Evolutionary conservation across 139 green algal species (phyloP).

Genomic region (Pseudopediastrum boryanum): DNA sequence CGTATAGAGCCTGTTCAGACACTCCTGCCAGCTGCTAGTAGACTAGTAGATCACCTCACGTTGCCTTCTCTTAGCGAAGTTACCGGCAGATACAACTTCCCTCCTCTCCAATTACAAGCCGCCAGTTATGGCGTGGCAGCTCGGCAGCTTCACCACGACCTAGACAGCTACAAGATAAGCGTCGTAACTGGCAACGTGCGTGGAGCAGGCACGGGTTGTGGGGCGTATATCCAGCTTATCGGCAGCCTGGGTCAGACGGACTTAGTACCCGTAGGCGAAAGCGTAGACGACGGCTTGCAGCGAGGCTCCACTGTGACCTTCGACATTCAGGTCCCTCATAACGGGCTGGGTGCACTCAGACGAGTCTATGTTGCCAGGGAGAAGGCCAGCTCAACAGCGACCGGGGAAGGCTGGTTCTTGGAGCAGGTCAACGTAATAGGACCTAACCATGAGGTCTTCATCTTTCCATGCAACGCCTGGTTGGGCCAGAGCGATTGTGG

Average conservation of each 20-base stretch:
- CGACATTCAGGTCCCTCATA: slow-evolving; percentile 45
- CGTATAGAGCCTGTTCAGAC: no score
- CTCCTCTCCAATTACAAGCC: not conserved
- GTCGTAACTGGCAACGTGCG: slow-evolving; percentile 84
- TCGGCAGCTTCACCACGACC: slow-evolving; percentile 20
- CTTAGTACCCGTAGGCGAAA: slow-evolving; percentile 48
- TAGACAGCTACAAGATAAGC: slow-evolving; percentile 23
- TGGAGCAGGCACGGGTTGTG: slow-evolving; percentile 71
- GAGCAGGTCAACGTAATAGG: slow-evolving; percentile 60
- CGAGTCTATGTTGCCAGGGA: slow-evolving; percentile 60
- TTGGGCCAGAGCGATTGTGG: slow-evolving; percentile 79
- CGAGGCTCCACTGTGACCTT: slow-evolving; percentile 60
- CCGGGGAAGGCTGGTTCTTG: slow-evolving; percentile 74
- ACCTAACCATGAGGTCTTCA: slow-evolving; percentile 48
- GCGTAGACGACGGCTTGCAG: slow-evolving; percentile 60
- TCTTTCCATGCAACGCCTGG: slow-evolving; percentile 88
- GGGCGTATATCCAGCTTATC: slow-evolving; percentile 58
- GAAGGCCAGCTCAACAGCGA: slow-evolving; percentile 30
- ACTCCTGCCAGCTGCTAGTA: no score
- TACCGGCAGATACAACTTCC: not conserved
- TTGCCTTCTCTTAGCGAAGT: no score
- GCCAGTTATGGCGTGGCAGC: slow-evolving; percentile 28
- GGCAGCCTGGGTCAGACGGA: slow-evolving; percentile 55
- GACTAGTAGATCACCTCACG: no score
- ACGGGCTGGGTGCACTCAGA: slow-evolving; percentile 55